Evolutionary conservation across 805 yeast species (phyloP).

Genomic region (Suhomyces prunicola): DNA sequence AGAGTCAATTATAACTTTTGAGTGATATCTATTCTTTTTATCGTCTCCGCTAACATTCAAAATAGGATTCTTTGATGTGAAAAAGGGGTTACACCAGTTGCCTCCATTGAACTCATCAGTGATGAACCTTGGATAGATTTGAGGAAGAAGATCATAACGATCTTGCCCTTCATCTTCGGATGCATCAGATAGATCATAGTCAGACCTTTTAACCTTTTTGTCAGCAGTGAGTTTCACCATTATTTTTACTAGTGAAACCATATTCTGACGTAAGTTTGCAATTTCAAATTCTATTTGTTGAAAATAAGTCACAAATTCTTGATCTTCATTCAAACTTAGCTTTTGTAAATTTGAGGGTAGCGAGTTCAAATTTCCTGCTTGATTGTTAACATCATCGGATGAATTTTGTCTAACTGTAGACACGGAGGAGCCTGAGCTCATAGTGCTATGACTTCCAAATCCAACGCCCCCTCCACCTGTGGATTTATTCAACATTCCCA

Average conservation of each 20-base stretch:
- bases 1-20: conserved; percentile 49
- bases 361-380: neutral
- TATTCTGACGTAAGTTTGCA: conserved; percentile 31
- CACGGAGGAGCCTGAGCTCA: conserved; percentile 5
- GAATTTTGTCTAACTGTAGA: conserved; percentile 6
- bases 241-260: conserved; percentile 26
- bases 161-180: conserved; percentile 33
- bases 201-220: conserved; percentile 28
- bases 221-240: conserved; percentile 32
- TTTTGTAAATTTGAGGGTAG: neutral
- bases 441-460: conserved; percentile 1
- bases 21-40: conserved; percentile 37
- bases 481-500: conserved; percentile 10
- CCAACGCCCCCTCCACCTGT: conserved; percentile 1
- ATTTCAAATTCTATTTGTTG: conserved; percentile 40
- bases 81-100: conserved; percentile 73
- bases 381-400: neutral
- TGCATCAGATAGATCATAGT: conserved; percentile 38
- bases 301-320: conserved; percentile 24
- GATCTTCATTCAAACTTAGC: conserved; percentile 4
- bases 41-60: conserved; percentile 44
- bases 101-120: conserved; percentile 70
- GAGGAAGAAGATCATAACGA: conserved; percentile 48
- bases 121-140: conserved; percentile 66
- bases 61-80: conserved; percentile 35